A percentile compares a stretch with the other conserved stretches of the same genome.
phyloP scores from a whole-genome alignment of 352 stramenopile genomes.

The Phytophthora tubulina region DNA sequence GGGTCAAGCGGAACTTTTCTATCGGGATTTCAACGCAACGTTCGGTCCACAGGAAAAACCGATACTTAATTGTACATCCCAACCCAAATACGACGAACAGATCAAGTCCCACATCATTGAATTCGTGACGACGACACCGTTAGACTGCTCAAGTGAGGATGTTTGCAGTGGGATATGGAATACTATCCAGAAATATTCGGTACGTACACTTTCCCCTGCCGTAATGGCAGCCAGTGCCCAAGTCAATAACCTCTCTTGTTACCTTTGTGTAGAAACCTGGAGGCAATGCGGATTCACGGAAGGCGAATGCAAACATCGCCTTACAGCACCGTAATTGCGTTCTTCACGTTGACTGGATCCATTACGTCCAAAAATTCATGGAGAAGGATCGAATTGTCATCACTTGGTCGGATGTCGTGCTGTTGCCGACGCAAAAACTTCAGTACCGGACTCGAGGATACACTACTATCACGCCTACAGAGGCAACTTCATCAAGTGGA shows the following conservation, averaged over 20 bases:
- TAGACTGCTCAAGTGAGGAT: slow-evolving; percentile 17
- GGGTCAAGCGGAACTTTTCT: neutral
- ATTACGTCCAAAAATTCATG: slow-evolving; percentile 23
- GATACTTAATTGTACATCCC: neutral
- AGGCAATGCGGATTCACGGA: slow-evolving; percentile 6
- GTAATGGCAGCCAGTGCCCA: no score
- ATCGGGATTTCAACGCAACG: slow-evolving; percentile 8
- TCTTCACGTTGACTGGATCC: slow-evolving; percentile 17
- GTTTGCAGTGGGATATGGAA: slow-evolving; percentile 9
- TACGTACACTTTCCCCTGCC: neutral
- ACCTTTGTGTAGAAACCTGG: neutral
- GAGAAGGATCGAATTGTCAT: slow-evolving; percentile 20
- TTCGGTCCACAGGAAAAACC: slow-evolving; percentile 9
- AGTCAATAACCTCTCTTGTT: no score
- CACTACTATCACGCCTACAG: slow-evolving; percentile 10
- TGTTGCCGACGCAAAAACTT: slow-evolving; percentile 20
- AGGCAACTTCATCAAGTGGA: no score
- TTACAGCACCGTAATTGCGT: slow-evolving; percentile 2
- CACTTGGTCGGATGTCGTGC: slow-evolving; percentile 10
- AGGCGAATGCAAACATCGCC: slow-evolving; percentile 11
- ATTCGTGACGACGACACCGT: slow-evolving; percentile 20
- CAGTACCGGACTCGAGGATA: slow-evolving; percentile 15
- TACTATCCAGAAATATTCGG: slow-evolving; percentile 8
- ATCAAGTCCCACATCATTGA: slow-evolving; percentile 12
- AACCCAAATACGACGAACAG: slow-evolving; percentile 17